Evolutionary conservation across 2,329 filamentous ascomycete genomes (phyloP), one percentile per base, ranked within the genome.

Genomic region (Coccinonectria pachysandricola): DNA sequence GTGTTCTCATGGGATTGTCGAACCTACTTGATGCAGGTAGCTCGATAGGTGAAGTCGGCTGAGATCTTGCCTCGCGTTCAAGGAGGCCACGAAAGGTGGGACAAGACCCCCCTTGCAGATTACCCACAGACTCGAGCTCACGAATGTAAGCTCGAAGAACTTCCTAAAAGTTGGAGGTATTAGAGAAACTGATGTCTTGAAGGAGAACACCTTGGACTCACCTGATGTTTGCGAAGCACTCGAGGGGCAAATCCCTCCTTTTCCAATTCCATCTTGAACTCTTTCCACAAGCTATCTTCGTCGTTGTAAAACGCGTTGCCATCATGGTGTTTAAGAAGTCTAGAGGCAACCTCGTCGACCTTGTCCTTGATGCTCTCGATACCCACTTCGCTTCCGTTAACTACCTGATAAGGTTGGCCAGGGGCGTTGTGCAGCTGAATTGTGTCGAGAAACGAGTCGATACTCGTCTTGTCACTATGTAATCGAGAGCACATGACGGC

Each of bases 121-220:
- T 48, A 18, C 57, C 55, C 28, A 64, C 56, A 20, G 68, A 61
- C 35, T 73, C 66, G 34, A 76, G 60, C 41, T 72, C 65, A 18
- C 68, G 66, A 21, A 77, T 73, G 41, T 77, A 75, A 12, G 71
- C 69, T 34, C 69, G 60, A 13, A 75, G 50, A 7, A 74, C 58
- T 37, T 74, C 68, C 72, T 76, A 21, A 26, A 22, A 17, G 23
- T 27, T 14, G 8, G 24, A 21, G 17, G 29, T 35, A 9, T 15
- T 16, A 8, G 17, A 24, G 25, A 21, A n/a, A 21, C 9, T 15
- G 12, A 19, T 23, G 15, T 29, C 26, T 12, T 27, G n/a, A 21
- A 11, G 14, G 14, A 16, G n/a, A n/a, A n/a, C n/a, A n/a, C n/a
- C n/a, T n/a, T 19, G 25, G 24, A 43, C 58, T 24, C 52, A 75